Evolutionary conservation across 2,329 filamentous ascomycete species (phyloP).

Genomic region (Cadophora sp.): DNA sequence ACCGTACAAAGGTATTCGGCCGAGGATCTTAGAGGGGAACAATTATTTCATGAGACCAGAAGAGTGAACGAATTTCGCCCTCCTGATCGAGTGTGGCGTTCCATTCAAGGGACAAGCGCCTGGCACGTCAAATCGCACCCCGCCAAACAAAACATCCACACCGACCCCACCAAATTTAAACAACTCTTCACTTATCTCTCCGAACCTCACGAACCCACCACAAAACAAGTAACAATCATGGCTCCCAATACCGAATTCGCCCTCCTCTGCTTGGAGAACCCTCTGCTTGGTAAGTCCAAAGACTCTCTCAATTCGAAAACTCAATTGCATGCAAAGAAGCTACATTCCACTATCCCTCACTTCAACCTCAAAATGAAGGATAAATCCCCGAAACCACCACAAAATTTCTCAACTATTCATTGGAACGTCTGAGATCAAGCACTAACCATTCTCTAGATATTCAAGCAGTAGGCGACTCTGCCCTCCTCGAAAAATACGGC

Average conservation of each 20-base stretch:
- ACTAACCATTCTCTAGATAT: slow-evolving; percentile 69
- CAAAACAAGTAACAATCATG: slow-evolving; percentile 58
- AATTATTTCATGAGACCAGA: no score
- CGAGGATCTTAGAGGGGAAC: no score
- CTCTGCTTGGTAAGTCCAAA: slow-evolving; percentile 82
- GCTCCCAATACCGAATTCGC: slow-evolving; percentile 79
- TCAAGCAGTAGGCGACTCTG: slow-evolving; percentile 82
- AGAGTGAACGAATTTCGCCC: no score
- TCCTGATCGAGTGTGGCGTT: slow-evolving; percentile 7
- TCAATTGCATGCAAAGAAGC: slow-evolving; percentile 6
- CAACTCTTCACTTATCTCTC: slow-evolving; percentile 20
- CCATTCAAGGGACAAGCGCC: background rate
- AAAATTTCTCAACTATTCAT: background rate
- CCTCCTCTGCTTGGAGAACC: slow-evolving; percentile 95
- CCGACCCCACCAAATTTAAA: slow-evolving; percentile 33
- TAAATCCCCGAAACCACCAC: background rate
- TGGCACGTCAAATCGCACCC: slow-evolving; percentile 13
- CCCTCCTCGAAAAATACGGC: slow-evolving; percentile 88
- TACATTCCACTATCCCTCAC: slow-evolving; percentile 6
- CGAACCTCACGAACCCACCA: slow-evolving; percentile 22
- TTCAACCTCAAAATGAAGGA: background rate
- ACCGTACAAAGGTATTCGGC: no score
- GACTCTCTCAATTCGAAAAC: slow-evolving; percentile 6
- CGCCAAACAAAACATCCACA: slow-evolving; percentile 26
- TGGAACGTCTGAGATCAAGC: background rate